Percentiles rank a stretch among this genome's conserved stretches.
Evolutionary conservation across 2,329 filamentous ascomycete species (phyloP).

Genomic region (Gyromitra esculenta): DNA sequence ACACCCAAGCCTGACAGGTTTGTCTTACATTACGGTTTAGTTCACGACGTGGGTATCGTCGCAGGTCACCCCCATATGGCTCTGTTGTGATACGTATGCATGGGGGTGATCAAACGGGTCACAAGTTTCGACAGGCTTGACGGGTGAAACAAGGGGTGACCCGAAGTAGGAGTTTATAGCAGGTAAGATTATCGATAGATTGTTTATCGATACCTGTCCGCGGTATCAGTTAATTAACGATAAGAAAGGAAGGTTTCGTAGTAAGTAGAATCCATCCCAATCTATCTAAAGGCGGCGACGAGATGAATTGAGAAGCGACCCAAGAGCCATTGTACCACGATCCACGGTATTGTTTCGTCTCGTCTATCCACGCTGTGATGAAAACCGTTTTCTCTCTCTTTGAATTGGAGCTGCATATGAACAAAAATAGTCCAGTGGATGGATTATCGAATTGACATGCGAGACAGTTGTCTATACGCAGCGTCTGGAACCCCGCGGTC

Average conservation of each 20-base stretch:
- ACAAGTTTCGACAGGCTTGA: conserved; percentile 37
- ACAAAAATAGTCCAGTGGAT: conserved; percentile 11
- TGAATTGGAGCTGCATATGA: conserved; percentile 13
- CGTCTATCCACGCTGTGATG: conserved; percentile 16
- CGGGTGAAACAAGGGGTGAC: conserved; percentile 43
- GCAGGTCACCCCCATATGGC: conserved; percentile 29
- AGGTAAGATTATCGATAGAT: conserved; percentile 25
- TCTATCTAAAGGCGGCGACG: conserved; percentile 8
- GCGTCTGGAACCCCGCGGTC: conserved; percentile 3
- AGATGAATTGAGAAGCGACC: conserved; percentile 5
- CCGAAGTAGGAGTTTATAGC: conserved; percentile 29
- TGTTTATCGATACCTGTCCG: conserved; percentile 33
- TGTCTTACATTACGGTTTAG: conserved; percentile 28
- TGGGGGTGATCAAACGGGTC: conserved; percentile 43
- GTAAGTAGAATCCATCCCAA: background rate
- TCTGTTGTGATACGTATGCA: conserved; percentile 34
- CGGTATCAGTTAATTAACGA: conserved; percentile 23
- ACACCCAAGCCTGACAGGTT: background rate
- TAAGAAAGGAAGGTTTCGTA: conserved; percentile 29
- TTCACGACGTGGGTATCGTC: conserved; percentile 4
- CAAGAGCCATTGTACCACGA: conserved; percentile 32
- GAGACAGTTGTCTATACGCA: conserved; percentile 24
- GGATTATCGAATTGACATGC: conserved; percentile 25
- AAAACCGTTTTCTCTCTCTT: background rate
- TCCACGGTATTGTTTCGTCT: conserved; percentile 3